Conservation (phyloP, 2,329 filamentous ascomycete species). For the Penicillium freii region DNA sequence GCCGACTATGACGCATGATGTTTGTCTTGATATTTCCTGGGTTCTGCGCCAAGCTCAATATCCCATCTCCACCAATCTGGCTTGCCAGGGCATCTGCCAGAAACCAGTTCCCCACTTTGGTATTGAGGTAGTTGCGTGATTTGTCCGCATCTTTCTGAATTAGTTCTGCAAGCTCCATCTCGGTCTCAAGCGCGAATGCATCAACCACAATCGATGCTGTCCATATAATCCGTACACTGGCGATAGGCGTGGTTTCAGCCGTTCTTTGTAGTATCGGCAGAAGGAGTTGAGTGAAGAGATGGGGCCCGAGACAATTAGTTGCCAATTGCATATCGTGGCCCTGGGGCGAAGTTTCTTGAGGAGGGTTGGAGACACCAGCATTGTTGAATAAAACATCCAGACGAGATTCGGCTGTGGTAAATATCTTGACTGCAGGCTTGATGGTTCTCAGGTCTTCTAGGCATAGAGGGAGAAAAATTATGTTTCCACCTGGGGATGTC, state of each 20-base stretch:
- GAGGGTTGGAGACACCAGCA: constrained; percentile 37
- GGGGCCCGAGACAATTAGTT: constrained; percentile 40
- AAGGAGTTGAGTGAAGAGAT: constrained; percentile 39
- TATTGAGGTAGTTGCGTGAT: constrained; percentile 10
- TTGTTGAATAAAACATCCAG: constrained; percentile 49
- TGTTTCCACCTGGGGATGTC: neutral
- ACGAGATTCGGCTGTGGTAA: constrained; percentile 38
- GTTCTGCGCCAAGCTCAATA: constrained; percentile 15
- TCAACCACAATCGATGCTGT: constrained; percentile 10
- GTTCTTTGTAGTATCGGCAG: constrained; percentile 22
- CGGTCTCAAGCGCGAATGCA: neutral
- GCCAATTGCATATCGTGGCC: constrained; percentile 36
- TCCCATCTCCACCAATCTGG: neutral
- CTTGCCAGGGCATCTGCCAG: constrained; percentile 4
- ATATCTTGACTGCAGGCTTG: constrained; percentile 38
- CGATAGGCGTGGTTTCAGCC: neutral
- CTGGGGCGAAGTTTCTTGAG: constrained; percentile 26
- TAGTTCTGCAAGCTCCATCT: constrained; percentile 3
- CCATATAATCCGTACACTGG: constrained; percentile 13
- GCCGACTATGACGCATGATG: constrained; percentile 9
- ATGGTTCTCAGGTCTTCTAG: constrained; percentile 46
- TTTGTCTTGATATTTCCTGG: constrained; percentile 7
- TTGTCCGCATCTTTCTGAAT: neutral
- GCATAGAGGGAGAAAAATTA: constrained; percentile 38
- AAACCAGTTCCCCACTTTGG: constrained; percentile 16